Evolutionary conservation across 2,329 filamentous ascomycete genomes (phyloP).

Genomic region (Beauveria australis): DNA sequence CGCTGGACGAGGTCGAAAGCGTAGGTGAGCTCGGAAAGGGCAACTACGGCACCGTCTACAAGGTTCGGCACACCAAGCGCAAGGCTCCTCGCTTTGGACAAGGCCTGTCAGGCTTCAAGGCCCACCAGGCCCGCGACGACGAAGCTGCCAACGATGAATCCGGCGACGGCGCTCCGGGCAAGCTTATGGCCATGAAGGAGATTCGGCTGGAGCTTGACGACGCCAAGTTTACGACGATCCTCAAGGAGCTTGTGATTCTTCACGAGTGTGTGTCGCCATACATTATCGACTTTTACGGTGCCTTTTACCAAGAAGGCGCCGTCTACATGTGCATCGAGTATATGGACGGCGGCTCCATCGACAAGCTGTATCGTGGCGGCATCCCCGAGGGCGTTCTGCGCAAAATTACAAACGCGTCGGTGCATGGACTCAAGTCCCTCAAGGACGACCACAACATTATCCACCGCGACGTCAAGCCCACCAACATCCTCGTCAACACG

Average conservation of each 20-base stretch:
- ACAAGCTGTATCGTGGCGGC: constrained; percentile 87
- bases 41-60: constrained; percentile 97
- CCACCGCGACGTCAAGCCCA: constrained; percentile 95
- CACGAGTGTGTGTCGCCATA: constrained; percentile 92
- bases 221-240: constrained; percentile 90
- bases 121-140: constrained; percentile 22
- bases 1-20: constrained; percentile 89
- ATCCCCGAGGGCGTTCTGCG: constrained; percentile 81
- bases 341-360: constrained; percentile 97
- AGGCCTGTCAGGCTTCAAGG: constrained; percentile 44
- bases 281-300: constrained; percentile 98
- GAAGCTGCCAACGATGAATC: constrained; percentile 22
- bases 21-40: constrained; percentile 92
- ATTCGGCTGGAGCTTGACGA: constrained; percentile 93
- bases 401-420: constrained; percentile 84
- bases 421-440: constrained; percentile 82
- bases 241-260: constrained; percentile 94
- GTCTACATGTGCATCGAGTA: constrained; percentile 99
- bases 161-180: constrained; percentile 50
- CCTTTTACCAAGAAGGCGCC: constrained; percentile 97
- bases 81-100: constrained; percentile 49
- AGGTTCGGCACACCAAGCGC: constrained; percentile 75
- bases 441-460: constrained; percentile 99
- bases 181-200: constrained; percentile 99
- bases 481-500: constrained; percentile 92